A percentile compares a stretch with the other conserved stretches of the same genome.
Evolutionary conservation across 257 asterid genomes (phyloP).

Genomic region (Gentiana straminea): DNA sequence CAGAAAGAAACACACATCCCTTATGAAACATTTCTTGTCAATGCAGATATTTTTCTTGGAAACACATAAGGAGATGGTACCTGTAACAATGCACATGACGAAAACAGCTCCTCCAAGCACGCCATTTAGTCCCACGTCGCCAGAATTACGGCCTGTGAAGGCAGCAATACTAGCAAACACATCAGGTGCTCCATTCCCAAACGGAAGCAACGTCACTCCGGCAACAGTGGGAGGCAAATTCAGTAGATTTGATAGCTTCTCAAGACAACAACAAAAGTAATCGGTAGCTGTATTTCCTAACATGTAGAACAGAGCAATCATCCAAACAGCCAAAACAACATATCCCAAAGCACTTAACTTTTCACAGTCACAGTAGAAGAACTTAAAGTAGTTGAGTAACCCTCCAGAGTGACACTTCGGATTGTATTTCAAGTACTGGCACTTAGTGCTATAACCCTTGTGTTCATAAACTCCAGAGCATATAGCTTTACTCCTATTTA

Average conservation of each 20-base stretch:
- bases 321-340: conserved; percentile 42
- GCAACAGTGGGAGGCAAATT: conserved; percentile 67
- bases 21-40: conserved; percentile 59
- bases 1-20: conserved; percentile 61
- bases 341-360: conserved; percentile 33
- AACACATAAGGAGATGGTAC: conserved; percentile 44
- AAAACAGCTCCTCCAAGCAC: conserved; percentile 88
- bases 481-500: conserved; percentile 14
- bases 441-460: conserved; percentile 33
- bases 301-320: conserved; percentile 54
- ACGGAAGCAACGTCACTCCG: conserved; percentile 79
- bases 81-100: conserved; percentile 67
- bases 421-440: conserved; percentile 49
- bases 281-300: conserved; percentile 84
- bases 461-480: conserved; percentile 52
- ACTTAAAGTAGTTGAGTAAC: conserved; percentile 40
- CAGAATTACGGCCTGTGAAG: conserved; percentile 52
- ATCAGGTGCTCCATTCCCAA: conserved; percentile 91
- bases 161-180: conserved; percentile 84
- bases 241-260: conserved; percentile 43
- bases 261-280: conserved; percentile 66
- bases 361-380: conserved; percentile 58
- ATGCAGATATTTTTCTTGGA: conserved; percentile 38
- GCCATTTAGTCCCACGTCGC: conserved; percentile 68
- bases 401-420: conserved; percentile 65